Evolutionary conservation across 179 eudicot species (phyloP), one percentile per base, ranked within the genome.

Genomic region (Gypsophila paniculata): DNA sequence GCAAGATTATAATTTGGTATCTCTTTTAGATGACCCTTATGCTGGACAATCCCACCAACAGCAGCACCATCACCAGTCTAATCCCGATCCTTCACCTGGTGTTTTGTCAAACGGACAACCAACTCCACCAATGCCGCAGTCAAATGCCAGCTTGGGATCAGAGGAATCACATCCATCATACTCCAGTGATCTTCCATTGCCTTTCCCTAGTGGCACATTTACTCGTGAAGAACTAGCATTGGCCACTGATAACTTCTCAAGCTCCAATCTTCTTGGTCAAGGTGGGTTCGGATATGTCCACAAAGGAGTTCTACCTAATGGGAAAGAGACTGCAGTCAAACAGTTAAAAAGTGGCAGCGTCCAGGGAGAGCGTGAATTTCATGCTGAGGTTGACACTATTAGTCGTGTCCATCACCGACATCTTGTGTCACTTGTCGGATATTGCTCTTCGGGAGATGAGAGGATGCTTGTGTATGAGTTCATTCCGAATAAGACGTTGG

Each of bases 301-400:
- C 69, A 90, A 88, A 68, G 97, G 97, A 32, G 75, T 82, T 21
- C 82, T 91, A 21, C 77, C 82, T 55, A 77, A 83, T 66, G 96
- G 93, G 21, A 85, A 76, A 74, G 89, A 84, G 81, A 85, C 90
- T 76, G 97, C 97, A n/a, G 82, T 91, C 55, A 90, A 91, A 82
- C 86, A 86, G 83, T 78, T 90, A 14, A 91, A 89, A 77, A 48
- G 77, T 68, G 97, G 96, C 57, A 85, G 97, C 81, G 86, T 84
- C 52, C 97, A 91, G 74, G 96, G 97, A 57, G 96, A 91, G 71
- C 93, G 97, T 49, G 97, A 90, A 82, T 91, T 91, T 78, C 96
- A 88, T 82, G 93, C 96, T 0, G 97, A 91, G 75, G 89, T 90
- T 17, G 97, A 84, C 13, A 90, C 82, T 22, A 88, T 91, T 61